phyloP scores from a whole-genome alignment of 1,139 yeast genomes.

The Blastobotrys aristatus region DNA sequence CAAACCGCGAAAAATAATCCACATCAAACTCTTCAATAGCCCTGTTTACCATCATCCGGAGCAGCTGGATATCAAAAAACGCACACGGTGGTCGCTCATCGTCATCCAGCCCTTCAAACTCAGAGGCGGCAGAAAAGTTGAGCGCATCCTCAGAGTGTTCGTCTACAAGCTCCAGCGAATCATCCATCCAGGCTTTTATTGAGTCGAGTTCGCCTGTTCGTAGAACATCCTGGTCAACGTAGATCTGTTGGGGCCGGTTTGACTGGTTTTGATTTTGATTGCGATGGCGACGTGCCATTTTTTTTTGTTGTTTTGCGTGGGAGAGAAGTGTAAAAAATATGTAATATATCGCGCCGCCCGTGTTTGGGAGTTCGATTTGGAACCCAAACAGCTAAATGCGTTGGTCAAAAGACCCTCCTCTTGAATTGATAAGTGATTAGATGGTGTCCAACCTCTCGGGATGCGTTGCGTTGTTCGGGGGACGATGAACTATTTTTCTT shows the following conservation, averaged over 20 bases:
- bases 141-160: not conserved
- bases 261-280: no score
- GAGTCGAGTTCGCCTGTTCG: not conserved
- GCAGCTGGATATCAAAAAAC: slow-evolving; percentile 1
- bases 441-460: no score
- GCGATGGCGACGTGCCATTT: not conserved
- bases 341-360: no score
- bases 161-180: not conserved
- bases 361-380: no score
- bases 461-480: no score
- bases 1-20: not conserved
- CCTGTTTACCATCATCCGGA: not conserved
- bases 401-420: no score
- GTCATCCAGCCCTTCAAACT: not conserved
- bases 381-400: no score
- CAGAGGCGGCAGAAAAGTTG: slow-evolving; percentile 2
- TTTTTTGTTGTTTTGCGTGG: not conserved
- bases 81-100: slow-evolving; percentile 3
- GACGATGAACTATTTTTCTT: no score
- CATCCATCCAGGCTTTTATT: not conserved
- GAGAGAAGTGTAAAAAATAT: no score
- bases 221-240: slow-evolving; percentile 1
- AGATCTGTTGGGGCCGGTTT: not conserved
- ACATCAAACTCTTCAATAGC: not conserved
- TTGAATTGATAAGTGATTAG: no score